Conservation (phyloP, 805 yeast genomes). For the Lachancea cidri region DNA sequence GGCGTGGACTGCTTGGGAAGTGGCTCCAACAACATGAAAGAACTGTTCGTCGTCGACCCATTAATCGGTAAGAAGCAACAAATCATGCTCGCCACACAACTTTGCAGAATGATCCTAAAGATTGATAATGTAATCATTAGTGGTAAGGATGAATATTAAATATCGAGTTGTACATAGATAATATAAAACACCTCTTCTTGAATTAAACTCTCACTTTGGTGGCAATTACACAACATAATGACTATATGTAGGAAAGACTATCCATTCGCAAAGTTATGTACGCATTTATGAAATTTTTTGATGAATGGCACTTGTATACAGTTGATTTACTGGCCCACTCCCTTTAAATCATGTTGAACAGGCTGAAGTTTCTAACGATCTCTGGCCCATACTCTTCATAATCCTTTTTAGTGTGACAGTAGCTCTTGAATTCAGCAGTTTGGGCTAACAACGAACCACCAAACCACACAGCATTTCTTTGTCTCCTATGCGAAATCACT, state of each 20-base stretch:
- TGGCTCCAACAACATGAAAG: conserved; percentile 89
- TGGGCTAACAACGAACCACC: conserved; percentile 97
- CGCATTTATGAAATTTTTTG: conserved; percentile 2
- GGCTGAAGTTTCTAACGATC: conserved; percentile 93
- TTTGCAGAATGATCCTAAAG: conserved; percentile 95
- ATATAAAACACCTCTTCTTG: neutral
- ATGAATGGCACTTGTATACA: neutral
- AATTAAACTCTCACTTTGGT: too few species aligned
- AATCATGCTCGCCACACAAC: conserved; percentile 89
- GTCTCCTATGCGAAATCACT: conserved; percentile 95
- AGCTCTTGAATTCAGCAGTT: conserved; percentile 92
- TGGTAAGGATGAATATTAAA: conserved; percentile 68
- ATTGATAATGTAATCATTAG: conserved; percentile 93
- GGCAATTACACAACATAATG: neutral
- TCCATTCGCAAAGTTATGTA: conserved; percentile 3
- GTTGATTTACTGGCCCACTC: neutral
- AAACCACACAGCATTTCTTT: conserved; percentile 98
- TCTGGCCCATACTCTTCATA: conserved; percentile 98
- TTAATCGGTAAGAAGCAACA: conserved; percentile 97
- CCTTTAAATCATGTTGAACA: conserved; percentile 78
- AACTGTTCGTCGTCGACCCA: conserved; percentile 92
- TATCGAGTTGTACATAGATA: neutral
- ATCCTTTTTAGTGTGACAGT: conserved; percentile 94
- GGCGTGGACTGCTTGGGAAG: conserved; percentile 94
- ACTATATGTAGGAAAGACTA: neutral